These are phyloP conservation scores for Vitis hybrid DNA, from an alignment of 177 flowering plant species.

Conservation along the genomic window DNA sequence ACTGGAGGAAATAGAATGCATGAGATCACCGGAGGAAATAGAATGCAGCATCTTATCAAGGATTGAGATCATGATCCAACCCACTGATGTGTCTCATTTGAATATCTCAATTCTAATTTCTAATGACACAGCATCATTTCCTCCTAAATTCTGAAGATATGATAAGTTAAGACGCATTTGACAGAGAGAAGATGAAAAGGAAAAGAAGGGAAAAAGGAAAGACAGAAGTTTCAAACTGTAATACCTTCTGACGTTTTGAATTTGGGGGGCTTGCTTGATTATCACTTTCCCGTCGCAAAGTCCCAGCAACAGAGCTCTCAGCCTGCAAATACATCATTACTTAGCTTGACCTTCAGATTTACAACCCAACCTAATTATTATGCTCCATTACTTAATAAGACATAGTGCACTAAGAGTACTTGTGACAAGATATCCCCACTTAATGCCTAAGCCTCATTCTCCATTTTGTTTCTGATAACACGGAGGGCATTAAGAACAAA, in stretches of 20 bases:
- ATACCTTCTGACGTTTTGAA: slow-evolving; percentile 66
- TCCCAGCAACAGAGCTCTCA: slow-evolving; percentile 28
- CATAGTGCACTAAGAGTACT: too few species aligned
- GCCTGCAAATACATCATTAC: slow-evolving; percentile 32
- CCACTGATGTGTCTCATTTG: too few species aligned
- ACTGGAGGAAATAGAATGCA: too few species aligned
- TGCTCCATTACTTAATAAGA: too few species aligned
- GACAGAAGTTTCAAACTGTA: neutral
- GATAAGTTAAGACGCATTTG: neutral
- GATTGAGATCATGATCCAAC: too few species aligned
- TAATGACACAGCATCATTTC: too few species aligned
- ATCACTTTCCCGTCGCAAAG: slow-evolving; percentile 29
- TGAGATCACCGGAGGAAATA: too few species aligned
- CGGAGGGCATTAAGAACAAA: neutral
- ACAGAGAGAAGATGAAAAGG: neutral
- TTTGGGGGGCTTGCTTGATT: slow-evolving; percentile 32
- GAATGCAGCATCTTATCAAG: too few species aligned
- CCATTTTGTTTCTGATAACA: neutral
- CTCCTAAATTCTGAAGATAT: neutral
- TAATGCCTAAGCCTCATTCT: neutral
- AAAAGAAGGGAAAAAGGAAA: neutral
- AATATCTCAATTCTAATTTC: too few species aligned
- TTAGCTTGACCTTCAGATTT: slow-evolving; percentile 6
- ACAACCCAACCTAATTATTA: neutral
- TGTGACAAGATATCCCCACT: too few species aligned